phyloP scores from a whole-genome alignment of 352 stramenopile genomes.

The Phytophthora quininea region DNA sequence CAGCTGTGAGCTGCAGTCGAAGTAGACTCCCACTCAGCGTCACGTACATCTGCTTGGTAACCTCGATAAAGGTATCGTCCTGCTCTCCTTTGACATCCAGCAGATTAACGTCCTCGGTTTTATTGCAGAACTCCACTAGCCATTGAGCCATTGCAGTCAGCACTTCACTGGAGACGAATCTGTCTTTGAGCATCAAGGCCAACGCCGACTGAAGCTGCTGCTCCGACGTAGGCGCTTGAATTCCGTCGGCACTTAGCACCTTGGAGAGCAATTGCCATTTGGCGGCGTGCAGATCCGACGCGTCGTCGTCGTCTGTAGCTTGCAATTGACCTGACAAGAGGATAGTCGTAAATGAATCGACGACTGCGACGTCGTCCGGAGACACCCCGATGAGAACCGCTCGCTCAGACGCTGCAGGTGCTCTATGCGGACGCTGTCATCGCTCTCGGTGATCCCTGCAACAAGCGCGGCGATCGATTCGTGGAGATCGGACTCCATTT shows the following conservation, averaged over 20 bases:
- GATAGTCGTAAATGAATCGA: slow-evolving; percentile 27
- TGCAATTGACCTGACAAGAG: slow-evolving; percentile 22
- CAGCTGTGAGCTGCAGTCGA: slow-evolving; percentile 40
- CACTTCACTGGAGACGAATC: slow-evolving; percentile 41
- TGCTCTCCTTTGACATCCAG: slow-evolving; percentile 25
- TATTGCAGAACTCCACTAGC: slow-evolving; percentile 28
- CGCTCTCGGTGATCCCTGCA: slow-evolving; percentile 13
- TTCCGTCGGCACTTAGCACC: slow-evolving; percentile 6
- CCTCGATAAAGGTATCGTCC: slow-evolving; percentile 36
- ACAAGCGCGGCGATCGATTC: slow-evolving; percentile 27
- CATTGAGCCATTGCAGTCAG: slow-evolving; percentile 48
- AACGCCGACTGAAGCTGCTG: slow-evolving; percentile 27
- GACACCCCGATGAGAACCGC: not conserved
- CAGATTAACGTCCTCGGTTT: slow-evolving; percentile 3
- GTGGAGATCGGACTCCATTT: not conserved
- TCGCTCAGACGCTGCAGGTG: slow-evolving; percentile 15
- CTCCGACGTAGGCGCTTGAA: slow-evolving; percentile 9
- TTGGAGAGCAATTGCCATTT: slow-evolving; percentile 33
- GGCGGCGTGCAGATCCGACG: slow-evolving; percentile 29
- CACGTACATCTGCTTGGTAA: slow-evolving; percentile 82
- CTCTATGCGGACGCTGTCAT: slow-evolving; percentile 14
- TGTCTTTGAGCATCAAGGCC: slow-evolving; percentile 33
- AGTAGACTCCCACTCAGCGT: slow-evolving; percentile 39
- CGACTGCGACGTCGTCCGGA: slow-evolving; percentile 15
- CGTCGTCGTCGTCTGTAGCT: slow-evolving; percentile 24